phyloP scores from a whole-genome alignment of 2,329 filamentous ascomycete genomes.

The Rugonectria rugulosa region DNA sequence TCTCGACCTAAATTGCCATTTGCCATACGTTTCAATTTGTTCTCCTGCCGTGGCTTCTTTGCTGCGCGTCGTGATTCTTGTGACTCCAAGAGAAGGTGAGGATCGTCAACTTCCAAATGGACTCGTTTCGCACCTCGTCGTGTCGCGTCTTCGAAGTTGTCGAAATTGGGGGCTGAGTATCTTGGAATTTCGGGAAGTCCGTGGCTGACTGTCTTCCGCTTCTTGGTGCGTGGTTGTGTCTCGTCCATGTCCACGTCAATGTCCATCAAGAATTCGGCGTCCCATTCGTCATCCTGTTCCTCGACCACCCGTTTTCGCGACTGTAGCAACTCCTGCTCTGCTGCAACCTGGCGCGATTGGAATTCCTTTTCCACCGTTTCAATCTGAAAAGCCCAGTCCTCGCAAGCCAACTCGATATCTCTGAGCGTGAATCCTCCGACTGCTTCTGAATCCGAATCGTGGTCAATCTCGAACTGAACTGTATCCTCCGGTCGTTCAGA shows the following conservation, averaged over 20 bases:
- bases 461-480: slow-evolving; percentile 56
- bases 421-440: slow-evolving; percentile 79
- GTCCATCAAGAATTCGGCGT: slow-evolving; percentile 64
- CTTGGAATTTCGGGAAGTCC: slow-evolving; percentile 65
- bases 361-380: slow-evolving; percentile 54
- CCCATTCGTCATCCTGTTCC: slow-evolving; percentile 68
- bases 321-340: slow-evolving; percentile 41
- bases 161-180: slow-evolving; percentile 75
- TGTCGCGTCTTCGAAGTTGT: slow-evolving; percentile 80
- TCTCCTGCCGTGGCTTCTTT: slow-evolving; percentile 64
- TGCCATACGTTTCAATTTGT: slow-evolving; percentile 70
- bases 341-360: slow-evolving; percentile 39
- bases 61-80: slow-evolving; percentile 69
- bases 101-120: slow-evolving; percentile 86
- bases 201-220: slow-evolving; percentile 68
- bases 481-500: slow-evolving; percentile 44
- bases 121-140: slow-evolving; percentile 79
- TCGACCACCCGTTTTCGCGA: slow-evolving; percentile 44
- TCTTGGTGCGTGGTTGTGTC: slow-evolving; percentile 65
- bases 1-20: slow-evolving; percentile 75
- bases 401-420: slow-evolving; percentile 85
- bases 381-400: slow-evolving; percentile 80
- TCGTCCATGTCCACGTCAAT: slow-evolving; percentile 58
- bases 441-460: slow-evolving; percentile 66
- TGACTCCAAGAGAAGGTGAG: slow-evolving; percentile 83